Conservation (phyloP, 371 early-diverging fungal genomes). For the Apophysomyces ossiformis region DNA sequence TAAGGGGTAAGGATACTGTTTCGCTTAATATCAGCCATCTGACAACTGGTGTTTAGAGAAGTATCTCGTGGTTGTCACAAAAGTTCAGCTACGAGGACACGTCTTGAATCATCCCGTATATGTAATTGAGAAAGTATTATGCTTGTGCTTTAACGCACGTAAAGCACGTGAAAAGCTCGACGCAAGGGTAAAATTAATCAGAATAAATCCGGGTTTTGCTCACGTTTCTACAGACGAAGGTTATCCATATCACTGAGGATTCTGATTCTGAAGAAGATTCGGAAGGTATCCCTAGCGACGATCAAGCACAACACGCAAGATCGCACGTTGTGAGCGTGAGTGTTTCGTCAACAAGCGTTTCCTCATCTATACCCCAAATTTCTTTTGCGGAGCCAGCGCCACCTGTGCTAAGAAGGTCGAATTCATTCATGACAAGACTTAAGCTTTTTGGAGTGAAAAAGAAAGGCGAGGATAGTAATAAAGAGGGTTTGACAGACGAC, state of each 20-base stretch:
- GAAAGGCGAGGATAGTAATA: conserved; percentile 2
- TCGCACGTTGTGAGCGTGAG: conserved; percentile 7
- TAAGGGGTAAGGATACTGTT: conserved; percentile 29
- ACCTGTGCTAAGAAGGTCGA: conserved; percentile 25
- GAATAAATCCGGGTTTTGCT: neutral
- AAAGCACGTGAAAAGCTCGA: conserved; percentile 34
- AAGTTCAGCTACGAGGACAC: conserved; percentile 47
- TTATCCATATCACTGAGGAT: conserved; percentile 1
- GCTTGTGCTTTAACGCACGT: conserved; percentile 43
- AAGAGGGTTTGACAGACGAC: conserved; percentile 5
- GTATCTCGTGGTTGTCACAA: conserved; percentile 50
- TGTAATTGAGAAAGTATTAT: conserved; percentile 50
- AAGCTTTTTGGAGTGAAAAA: conserved; percentile 30
- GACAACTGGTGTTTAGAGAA: conserved; percentile 24
- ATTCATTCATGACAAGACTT: conserved; percentile 33
- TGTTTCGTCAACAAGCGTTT: conserved; percentile 3
- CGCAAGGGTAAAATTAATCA: conserved; percentile 5
- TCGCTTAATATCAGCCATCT: neutral
- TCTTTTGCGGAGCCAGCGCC: conserved; percentile 4
- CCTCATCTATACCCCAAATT: neutral
- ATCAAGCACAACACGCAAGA: neutral
- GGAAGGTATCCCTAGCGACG: neutral
- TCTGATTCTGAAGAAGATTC: conserved; percentile 5
- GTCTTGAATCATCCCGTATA: conserved; percentile 49
- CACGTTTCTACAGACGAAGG: neutral